A percentile compares a stretch with the other conserved stretches of the same genome.
Conservation (phyloP, 2,329 filamentous ascomycete genomes). For the Talaromyces albobiverticillius region DNA sequence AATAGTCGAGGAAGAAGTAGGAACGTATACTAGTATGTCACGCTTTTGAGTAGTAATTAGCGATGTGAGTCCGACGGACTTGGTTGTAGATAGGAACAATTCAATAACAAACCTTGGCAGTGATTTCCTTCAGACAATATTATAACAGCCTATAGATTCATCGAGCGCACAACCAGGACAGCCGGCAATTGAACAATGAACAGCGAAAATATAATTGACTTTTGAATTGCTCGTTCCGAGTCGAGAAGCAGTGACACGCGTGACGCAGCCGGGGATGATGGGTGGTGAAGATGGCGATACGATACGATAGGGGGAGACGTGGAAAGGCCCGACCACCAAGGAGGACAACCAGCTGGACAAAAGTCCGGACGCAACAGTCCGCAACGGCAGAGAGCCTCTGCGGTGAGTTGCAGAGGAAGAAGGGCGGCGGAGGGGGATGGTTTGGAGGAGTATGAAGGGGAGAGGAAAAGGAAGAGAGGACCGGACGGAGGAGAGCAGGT, state of each 20-base stretch:
- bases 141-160: background rate
- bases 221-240: background rate
- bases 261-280: background rate
- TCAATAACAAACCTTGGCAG: background rate
- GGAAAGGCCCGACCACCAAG: constrained; percentile 1
- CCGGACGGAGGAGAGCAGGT: constrained; percentile 2
- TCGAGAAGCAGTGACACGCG: constrained; percentile 3
- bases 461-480: constrained; percentile 11
- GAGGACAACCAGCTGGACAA: background rate
- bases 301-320: constrained; percentile 1
- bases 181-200: background rate
- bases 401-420: constrained; percentile 4
- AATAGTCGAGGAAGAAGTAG: background rate
- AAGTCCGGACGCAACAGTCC: background rate
- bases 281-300: too few relatives aligned
- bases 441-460: constrained; percentile 9
- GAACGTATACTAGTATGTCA: background rate
- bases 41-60: background rate
- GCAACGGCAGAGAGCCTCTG: background rate
- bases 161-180: background rate
- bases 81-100: background rate
- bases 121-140: background rate
- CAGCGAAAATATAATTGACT: background rate
- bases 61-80: too few relatives aligned
- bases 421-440: constrained; percentile 7